Base-by-base conservation (phyloP, 2,329 filamentous ascomycete genomes). In the Curvularia hawaiiensis region DNA sequence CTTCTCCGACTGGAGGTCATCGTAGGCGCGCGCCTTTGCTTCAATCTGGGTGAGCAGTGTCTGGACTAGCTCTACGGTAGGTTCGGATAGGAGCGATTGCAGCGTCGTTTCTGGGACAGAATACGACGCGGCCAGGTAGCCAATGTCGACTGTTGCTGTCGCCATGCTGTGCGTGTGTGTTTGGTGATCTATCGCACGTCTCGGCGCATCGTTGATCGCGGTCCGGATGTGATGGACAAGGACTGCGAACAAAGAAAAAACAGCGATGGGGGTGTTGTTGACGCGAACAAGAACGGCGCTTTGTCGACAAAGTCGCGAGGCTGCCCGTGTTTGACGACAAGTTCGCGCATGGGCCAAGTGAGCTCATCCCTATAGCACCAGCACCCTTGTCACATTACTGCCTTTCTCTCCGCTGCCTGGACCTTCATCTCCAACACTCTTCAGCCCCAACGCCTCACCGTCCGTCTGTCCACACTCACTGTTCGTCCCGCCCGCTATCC, bases 1-100 rank as follows among this genome's bases (percentile, higher is more conserved):
- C 79, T 97, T 98, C 64, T 96, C 91, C 10, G 94, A 89, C 68
- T 89, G 91, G 40, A 97, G 79, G 39, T 88, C 85, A 73, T 97
- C 92, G 68, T 86, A 89, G 69, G 97, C 92, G 68, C 88, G 90
- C 35, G 91, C 92, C 76, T 95, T 97, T 30, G 82, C 80, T 24
- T 88, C 85, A 52, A 98, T 85, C 26, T 90, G 88, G 61, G 86
- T 82, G 40, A 99, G 84, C 51, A 99, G 82, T 41, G 85, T 81
- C 57, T 85, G 84, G 63, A 97, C 90, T 26, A 97, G 86, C 12
- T 96, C 91, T 61, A 84, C 80, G 3, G 92, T 97, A 48, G 90
- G 90, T 39, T 84, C 82, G 56, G 88, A 86, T 40, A 88, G 80
- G 66, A 88, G 78, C 24, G 83, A 81, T 47, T 83, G 79, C 48